Conservation (phyloP, 208 protist species). For the Trypanosomatidae sp. region DNA sequence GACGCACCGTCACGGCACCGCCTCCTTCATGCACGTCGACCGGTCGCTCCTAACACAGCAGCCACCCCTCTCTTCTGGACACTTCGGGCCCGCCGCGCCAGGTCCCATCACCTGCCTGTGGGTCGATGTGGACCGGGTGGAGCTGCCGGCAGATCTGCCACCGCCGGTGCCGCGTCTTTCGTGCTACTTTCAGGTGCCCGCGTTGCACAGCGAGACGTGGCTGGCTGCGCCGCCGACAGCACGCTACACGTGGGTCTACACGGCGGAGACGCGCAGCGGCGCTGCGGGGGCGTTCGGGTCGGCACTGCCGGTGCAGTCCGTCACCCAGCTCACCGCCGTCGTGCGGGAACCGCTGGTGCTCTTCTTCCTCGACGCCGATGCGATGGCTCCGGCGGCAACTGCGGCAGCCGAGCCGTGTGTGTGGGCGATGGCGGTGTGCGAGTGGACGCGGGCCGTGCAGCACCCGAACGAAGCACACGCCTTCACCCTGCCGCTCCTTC, state of each 20-base stretch:
- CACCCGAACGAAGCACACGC: slow-evolving; percentile 33
- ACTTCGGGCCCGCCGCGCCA: too few species aligned
- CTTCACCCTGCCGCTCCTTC: slow-evolving; percentile 60
- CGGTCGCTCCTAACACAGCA: slow-evolving; percentile 20
- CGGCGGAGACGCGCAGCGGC: slow-evolving; percentile 16
- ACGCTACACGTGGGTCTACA: slow-evolving; percentile 66
- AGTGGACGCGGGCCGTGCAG: slow-evolving; percentile 62
- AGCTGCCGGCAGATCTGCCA: slow-evolving; percentile 51
- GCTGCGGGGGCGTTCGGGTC: slow-evolving; percentile 20
- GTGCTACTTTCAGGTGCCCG: slow-evolving; percentile 65
- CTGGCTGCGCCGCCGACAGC: slow-evolving; percentile 60
- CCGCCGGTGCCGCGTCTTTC: slow-evolving; percentile 67
- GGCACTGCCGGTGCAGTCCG: slow-evolving; percentile 41
- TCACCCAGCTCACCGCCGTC: slow-evolving; percentile 40
- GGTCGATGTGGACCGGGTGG: slow-evolving; percentile 63
- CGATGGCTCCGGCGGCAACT: slow-evolving; percentile 11
- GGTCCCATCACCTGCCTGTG: slow-evolving; percentile 13
- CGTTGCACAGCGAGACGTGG: slow-evolving; percentile 54
- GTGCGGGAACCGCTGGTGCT: slow-evolving; percentile 77
- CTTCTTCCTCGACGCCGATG: slow-evolving; percentile 81
- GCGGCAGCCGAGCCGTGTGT: slow-evolving; percentile 21
- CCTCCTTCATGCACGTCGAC: slow-evolving; percentile 27
- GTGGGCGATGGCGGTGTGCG: slow-evolving; percentile 77
- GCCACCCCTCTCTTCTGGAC: too few species aligned
- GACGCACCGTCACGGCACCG: slow-evolving; percentile 4